Percentiles rank a stretch among this genome's conserved stretches.
Conservation (phyloP, 306 rosid species). For the Lagenaria siceraria region DNA sequence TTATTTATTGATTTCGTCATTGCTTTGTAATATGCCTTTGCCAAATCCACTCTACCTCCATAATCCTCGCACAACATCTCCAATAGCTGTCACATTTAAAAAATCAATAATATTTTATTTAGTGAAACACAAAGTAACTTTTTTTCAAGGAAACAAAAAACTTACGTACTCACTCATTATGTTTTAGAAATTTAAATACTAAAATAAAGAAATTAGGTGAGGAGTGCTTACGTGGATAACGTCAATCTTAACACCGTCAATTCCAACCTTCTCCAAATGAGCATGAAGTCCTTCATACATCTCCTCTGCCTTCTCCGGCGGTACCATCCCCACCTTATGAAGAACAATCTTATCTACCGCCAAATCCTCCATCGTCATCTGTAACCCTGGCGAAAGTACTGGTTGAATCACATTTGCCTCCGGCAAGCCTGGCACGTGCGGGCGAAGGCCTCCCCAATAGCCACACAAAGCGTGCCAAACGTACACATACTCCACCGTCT, state of each 20-base stretch:
- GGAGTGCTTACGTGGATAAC: conserved; percentile 94
- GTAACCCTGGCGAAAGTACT: conserved; percentile 36
- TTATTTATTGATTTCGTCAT: conserved; percentile 61
- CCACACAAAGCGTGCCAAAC: conserved; percentile 98
- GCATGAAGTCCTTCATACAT: conserved; percentile 83
- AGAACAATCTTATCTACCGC: conserved; percentile 77
- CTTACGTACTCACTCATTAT: too few species aligned
- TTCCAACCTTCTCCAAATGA: conserved; percentile 49
- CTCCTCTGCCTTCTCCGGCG: conserved; percentile 45
- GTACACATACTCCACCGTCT: conserved; percentile 60
- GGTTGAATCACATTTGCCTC: conserved; percentile 38
- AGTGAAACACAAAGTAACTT: too few species aligned
- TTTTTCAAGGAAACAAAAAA: too few species aligned
- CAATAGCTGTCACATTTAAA: neutral
- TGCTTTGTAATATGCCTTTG: conserved; percentile 80
- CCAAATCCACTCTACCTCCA: conserved; percentile 84
- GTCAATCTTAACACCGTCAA: conserved; percentile 91
- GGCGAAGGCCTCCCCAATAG: conserved; percentile 89
- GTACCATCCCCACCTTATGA: conserved; percentile 61
- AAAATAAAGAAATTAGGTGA: too few species aligned
- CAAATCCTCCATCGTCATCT: conserved; percentile 71
- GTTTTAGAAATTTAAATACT: too few species aligned
- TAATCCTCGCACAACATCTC: conserved; percentile 86
- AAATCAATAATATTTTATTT: neutral
- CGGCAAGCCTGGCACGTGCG: conserved; percentile 48